These are phyloP conservation scores for Fusarium haematococcum DNA, from an alignment of 2,329 filamentous ascomycete genomes.

Conservation along the genomic window DNA sequence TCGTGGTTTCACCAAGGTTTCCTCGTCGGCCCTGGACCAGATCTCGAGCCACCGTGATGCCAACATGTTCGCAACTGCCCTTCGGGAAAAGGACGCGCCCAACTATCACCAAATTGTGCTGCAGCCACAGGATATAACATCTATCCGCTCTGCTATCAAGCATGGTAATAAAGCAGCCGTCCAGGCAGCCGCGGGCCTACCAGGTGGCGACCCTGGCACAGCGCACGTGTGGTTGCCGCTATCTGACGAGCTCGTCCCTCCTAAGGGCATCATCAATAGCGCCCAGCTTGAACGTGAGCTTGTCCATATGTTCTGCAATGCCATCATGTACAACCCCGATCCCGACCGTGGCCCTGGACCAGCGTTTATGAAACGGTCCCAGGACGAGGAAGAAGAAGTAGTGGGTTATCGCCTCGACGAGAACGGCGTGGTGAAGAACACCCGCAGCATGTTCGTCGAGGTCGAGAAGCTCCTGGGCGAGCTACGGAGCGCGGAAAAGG, in stretches of 20 bases:
- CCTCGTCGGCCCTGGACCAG: slow-evolving; percentile 78
- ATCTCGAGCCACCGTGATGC: slow-evolving; percentile 82
- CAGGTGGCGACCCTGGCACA: slow-evolving; percentile 68
- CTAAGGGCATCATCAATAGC: slow-evolving; percentile 91
- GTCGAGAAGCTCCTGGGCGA: slow-evolving; percentile 83
- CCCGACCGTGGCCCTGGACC: slow-evolving; percentile 76
- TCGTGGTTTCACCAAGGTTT: slow-evolving; percentile 79
- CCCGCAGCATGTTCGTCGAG: slow-evolving; percentile 88
- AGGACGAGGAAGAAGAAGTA: slow-evolving; percentile 59
- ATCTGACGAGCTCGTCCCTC: slow-evolving; percentile 82
- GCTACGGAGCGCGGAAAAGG: slow-evolving; percentile 79
- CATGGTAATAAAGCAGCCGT: slow-evolving; percentile 76
- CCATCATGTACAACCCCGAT: slow-evolving; percentile 97
- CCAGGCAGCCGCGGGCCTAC: slow-evolving; percentile 70
- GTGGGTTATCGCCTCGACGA: slow-evolving; percentile 78
- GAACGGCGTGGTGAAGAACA: slow-evolving; percentile 88
- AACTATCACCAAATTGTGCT: slow-evolving; percentile 81
- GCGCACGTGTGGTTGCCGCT: slow-evolving; percentile 74
- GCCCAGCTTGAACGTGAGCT: slow-evolving; percentile 92
- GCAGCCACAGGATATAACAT: slow-evolving; percentile 81
- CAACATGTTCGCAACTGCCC: slow-evolving; percentile 81
- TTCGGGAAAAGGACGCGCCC: slow-evolving; percentile 80
- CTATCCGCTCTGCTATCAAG: slow-evolving; percentile 79
- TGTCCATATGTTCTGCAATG: slow-evolving; percentile 97
- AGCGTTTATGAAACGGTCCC: slow-evolving; percentile 64